phyloP scores from a whole-genome alignment of 2,329 filamentous ascomycete species.

The Aspergillus ochraceoroseus region DNA sequence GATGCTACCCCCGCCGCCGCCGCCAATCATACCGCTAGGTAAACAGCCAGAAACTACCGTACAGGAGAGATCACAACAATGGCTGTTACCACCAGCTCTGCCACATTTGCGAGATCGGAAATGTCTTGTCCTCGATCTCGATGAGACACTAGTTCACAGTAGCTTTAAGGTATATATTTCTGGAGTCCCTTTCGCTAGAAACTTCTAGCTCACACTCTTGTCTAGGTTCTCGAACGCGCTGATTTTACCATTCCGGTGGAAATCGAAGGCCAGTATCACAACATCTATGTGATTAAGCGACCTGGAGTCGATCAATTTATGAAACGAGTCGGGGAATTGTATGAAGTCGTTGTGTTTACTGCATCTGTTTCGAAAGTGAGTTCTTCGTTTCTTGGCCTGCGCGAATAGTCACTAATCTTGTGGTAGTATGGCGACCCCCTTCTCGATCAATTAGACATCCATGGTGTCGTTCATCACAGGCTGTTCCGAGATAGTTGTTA shows the following conservation, averaged over 20 bases:
- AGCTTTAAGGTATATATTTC: constrained; percentile 83
- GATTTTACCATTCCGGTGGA: constrained; percentile 99
- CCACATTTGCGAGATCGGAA: constrained; percentile 81
- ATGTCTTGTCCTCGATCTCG: constrained; percentile 89
- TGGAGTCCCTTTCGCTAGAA: background rate
- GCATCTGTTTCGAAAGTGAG: constrained; percentile 93
- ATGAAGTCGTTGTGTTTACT: constrained; percentile 97
- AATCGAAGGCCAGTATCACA: constrained; percentile 98
- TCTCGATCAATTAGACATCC: constrained; percentile 93
- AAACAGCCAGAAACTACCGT: constrained; percentile 32
- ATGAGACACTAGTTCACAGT: constrained; percentile 95
- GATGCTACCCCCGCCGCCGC: constrained; percentile 51
- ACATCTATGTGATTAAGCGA: constrained; percentile 98
- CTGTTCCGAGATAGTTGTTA: constrained; percentile 98
- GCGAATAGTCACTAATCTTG: constrained; percentile 13
- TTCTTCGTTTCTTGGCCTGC: constrained; percentile 10
- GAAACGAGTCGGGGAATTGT: constrained; percentile 95
- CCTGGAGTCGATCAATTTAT: constrained; percentile 99
- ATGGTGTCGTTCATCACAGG: constrained; percentile 91
- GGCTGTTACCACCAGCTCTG: constrained; percentile 73
- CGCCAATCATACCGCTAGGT: constrained; percentile 45
- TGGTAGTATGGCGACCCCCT: constrained; percentile 87
- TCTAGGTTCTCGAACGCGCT: constrained; percentile 88
- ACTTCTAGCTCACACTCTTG: constrained; percentile 4
- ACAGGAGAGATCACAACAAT: constrained; percentile 55